Evolutionary conservation across 1,284 basidiomycete species (phyloP).

Genomic region (Leccinum subrobustum): DNA sequence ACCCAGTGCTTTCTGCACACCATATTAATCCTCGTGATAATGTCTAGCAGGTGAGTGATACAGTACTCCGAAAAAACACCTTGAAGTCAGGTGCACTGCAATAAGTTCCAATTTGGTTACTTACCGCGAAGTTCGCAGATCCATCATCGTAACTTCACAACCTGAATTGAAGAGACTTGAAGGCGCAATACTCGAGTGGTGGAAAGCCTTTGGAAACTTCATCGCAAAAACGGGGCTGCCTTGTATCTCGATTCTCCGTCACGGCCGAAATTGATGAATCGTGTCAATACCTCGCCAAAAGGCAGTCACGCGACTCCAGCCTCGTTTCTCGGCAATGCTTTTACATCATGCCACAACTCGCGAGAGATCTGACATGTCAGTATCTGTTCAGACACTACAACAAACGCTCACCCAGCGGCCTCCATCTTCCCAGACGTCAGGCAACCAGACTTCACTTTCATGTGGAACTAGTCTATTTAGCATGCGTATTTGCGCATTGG

Average conservation of each 20-base stretch:
- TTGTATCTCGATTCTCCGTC: conserved; percentile 8
- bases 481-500: conserved; percentile 6
- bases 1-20: not conserved
- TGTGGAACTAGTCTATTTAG: not conserved
- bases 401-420: not conserved
- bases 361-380: not conserved
- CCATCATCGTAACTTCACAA: not conserved
- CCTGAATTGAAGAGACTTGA: not conserved
- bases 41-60: not conserved
- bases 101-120: not conserved
- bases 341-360: not conserved
- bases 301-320: conserved; percentile 5
- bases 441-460: not conserved
- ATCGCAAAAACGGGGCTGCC: not conserved
- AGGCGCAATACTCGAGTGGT: not conserved
- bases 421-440: not conserved
- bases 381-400: not conserved
- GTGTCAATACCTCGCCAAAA: not conserved
- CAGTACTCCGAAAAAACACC: too few relatives aligned
- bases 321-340: conserved; percentile 5
- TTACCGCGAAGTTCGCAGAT: not conserved
- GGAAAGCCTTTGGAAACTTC: not conserved
- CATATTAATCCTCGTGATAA: not conserved
- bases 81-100: not conserved
- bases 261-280: not conserved